A percentile compares a stretch with the other conserved stretches of the same genome.
phyloP scores from a whole-genome alignment of 2,329 filamentous ascomycete genomes.

The Stagonosporopsis cucurbitacearum region DNA sequence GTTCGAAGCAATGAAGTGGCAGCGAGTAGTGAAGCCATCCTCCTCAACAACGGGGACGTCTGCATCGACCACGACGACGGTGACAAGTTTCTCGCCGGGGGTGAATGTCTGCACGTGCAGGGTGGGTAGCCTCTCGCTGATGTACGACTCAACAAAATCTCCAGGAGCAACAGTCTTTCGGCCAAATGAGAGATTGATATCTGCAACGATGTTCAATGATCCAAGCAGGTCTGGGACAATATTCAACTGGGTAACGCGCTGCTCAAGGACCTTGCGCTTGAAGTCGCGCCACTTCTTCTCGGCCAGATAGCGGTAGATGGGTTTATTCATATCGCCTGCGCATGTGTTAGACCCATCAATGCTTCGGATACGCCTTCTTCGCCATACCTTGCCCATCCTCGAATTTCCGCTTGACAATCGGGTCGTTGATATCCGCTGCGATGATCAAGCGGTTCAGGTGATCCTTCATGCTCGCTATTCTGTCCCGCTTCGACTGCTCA shows the following conservation, averaged over 20 bases:
- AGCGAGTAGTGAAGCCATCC: constrained; percentile 79
- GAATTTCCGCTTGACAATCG: constrained; percentile 88
- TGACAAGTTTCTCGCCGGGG: constrained; percentile 79
- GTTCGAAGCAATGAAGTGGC: constrained; percentile 85
- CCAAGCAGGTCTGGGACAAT: constrained; percentile 89
- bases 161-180: constrained; percentile 74
- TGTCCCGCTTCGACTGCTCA: constrained; percentile 68
- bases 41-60: constrained; percentile 82
- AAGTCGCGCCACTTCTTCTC: constrained; percentile 87
- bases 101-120: constrained; percentile 87
- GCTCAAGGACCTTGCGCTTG: constrained; percentile 77
- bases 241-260: constrained; percentile 85
- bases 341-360: constrained; percentile 14
- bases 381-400: constrained; percentile 85
- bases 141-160: constrained; percentile 74
- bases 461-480: constrained; percentile 72
- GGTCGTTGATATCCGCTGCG: constrained; percentile 92
- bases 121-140: constrained; percentile 75
- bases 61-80: constrained; percentile 83
- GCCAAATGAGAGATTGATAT: constrained; percentile 83
- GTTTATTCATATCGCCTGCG: constrained; percentile 90
- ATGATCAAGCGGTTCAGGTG: constrained; percentile 84
- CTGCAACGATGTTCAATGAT: constrained; percentile 75
- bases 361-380: not conserved
- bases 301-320: constrained; percentile 91